These are phyloP conservation scores for Ceratocystis eucalypticola DNA, from an alignment of 2,329 filamentous ascomycete genomes.

Conservation along the genomic window DNA sequence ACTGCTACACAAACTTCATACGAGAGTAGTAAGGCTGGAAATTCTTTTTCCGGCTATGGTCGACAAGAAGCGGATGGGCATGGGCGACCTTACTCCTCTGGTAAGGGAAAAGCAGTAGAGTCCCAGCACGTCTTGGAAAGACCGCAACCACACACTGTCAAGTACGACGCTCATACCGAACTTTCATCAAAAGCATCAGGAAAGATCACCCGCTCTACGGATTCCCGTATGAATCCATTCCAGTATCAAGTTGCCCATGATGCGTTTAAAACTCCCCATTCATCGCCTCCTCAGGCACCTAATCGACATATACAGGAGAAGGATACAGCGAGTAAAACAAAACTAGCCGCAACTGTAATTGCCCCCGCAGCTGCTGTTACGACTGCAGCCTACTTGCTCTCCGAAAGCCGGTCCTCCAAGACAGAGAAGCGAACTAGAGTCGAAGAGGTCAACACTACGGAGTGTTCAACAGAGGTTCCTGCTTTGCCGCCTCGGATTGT, in stretches of 20 bases:
- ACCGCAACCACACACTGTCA: not conserved
- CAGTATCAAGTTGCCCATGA: constrained; percentile 43
- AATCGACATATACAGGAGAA: not conserved
- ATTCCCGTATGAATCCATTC: constrained; percentile 38
- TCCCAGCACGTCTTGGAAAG: not conserved
- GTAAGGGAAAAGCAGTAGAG: not conserved
- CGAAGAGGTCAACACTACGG: not conserved
- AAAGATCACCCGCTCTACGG: constrained; percentile 11
- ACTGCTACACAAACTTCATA: constrained; percentile 27
- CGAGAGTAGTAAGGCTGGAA: constrained; percentile 15
- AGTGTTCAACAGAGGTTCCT: not conserved
- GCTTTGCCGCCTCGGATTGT: not conserved
- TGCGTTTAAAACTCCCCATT: constrained; percentile 35
- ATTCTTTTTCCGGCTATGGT: not conserved
- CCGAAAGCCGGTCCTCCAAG: not conserved
- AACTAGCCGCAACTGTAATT: not conserved
- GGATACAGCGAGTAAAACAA: not conserved
- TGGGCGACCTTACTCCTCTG: not conserved
- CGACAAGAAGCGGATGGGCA: not conserved
- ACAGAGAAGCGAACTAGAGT: not conserved
- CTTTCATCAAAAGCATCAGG: not conserved
- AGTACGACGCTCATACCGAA: not conserved
- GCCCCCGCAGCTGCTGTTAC: not conserved
- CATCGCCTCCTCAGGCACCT: constrained; percentile 29
- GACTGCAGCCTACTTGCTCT: not conserved